These are phyloP conservation scores for Arctium lappa DNA, from an alignment of 129 eudicot genomes.

Conservation along the genomic window DNA sequence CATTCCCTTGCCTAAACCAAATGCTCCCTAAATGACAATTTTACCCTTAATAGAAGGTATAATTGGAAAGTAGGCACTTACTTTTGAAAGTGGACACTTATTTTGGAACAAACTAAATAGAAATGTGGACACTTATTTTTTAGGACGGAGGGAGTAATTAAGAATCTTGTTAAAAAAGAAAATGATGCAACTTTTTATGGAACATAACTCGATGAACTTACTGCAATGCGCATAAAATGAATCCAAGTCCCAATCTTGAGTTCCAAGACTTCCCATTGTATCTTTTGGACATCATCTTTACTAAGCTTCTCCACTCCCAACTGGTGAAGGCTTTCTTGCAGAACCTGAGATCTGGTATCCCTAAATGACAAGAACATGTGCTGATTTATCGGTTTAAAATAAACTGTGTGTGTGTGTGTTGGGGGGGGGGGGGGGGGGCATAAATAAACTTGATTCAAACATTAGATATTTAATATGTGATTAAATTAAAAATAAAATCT, in stretches of 20 bases:
- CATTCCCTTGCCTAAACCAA: no score
- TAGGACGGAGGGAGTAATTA: neutral
- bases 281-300: constrained; percentile 97
- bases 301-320: constrained; percentile 96
- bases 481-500: no score
- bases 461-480: neutral
- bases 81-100: neutral
- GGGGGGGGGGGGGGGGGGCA: neutral
- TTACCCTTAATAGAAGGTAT: neutral
- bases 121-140: no score
- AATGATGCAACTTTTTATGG: neutral
- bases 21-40: neutral
- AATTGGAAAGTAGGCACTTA: neutral
- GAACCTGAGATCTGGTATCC: constrained; percentile 91
- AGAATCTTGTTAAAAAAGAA: neutral
- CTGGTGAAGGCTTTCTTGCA: constrained; percentile 90
- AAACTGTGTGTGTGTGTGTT: no score
- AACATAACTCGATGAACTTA: constrained; percentile 31
- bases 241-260: constrained; percentile 99
- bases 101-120: no score
- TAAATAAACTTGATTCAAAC: neutral
- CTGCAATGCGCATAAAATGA: constrained; percentile 99
- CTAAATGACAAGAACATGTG: constrained; percentile 36
- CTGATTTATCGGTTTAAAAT: neutral
- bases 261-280: constrained; percentile 99